These are phyloP conservation scores for Coemansia sp. DNA, from an alignment of 192 early-diverging fungal genomes.

Conservation along the genomic window DNA sequence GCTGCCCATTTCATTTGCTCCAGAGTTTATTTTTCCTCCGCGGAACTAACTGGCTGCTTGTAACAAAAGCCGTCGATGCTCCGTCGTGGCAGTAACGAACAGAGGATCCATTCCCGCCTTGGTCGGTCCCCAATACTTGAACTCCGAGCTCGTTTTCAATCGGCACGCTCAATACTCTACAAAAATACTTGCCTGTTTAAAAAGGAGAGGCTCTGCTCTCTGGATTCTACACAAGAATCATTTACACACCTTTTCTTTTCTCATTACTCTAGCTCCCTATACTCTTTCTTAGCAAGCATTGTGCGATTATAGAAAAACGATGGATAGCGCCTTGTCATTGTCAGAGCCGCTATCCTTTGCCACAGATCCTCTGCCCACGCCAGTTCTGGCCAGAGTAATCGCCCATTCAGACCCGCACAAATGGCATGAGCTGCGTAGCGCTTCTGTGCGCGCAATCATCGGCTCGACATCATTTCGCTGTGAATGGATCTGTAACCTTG, in stretches of 20 bases:
- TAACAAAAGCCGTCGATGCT: no score
- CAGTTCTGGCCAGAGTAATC: conserved; percentile 23
- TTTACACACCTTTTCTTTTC: no score
- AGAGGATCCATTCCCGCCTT: no score
- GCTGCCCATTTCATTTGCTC: no score
- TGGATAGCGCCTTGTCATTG: neutral
- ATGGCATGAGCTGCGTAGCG: conserved; percentile 10
- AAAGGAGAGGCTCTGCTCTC: no score
- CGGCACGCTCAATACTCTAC: neutral
- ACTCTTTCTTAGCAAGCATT: neutral
- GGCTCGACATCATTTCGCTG: conserved; percentile 32
- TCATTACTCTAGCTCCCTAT: no score
- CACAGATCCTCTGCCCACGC: conserved; percentile 12
- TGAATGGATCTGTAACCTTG: conserved; percentile 24
- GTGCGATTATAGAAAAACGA: neutral
- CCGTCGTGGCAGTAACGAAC: no score
- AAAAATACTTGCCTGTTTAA: no score
- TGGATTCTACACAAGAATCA: no score
- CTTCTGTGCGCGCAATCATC: conserved; percentile 12
- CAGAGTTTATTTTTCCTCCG: no score
- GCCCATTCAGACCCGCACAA: conserved; percentile 23
- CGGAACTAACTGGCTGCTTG: no score
- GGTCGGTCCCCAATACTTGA: neutral
- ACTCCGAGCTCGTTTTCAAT: neutral
- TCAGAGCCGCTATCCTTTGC: neutral